A percentile compares a stretch with the other conserved stretches of the same genome.
These are phyloP conservation scores for Diaporthe nobilis DNA, from an alignment of 2,329 filamentous ascomycete species.

Conservation along the genomic window DNA sequence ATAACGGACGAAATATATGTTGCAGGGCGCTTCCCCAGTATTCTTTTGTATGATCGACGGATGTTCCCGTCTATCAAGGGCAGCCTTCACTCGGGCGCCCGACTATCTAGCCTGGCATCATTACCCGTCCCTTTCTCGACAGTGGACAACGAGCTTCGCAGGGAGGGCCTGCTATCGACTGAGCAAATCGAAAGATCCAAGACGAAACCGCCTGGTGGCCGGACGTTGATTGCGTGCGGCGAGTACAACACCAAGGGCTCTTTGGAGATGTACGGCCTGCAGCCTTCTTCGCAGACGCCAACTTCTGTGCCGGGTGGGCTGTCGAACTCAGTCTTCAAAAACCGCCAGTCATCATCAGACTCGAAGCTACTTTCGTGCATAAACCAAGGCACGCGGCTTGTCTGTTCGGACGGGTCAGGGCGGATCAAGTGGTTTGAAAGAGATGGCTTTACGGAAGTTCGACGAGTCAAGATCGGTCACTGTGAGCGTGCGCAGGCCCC, in stretches of 20 bases:
- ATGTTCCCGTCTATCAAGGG: constrained; percentile 84
- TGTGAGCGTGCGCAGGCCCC: constrained; percentile 62
- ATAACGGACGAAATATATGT: constrained; percentile 87
- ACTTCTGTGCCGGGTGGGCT: constrained; percentile 49
- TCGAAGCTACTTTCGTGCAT: constrained; percentile 87
- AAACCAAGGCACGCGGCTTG: constrained; percentile 85
- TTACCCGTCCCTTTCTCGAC: constrained; percentile 78
- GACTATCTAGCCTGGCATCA: constrained; percentile 80
- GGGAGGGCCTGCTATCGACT: constrained; percentile 67
- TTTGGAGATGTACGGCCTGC: constrained; percentile 85
- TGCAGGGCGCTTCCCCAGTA: constrained; percentile 88
- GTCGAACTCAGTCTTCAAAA: constrained; percentile 73
- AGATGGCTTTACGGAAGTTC: constrained; percentile 77
- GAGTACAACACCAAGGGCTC: constrained; percentile 94
- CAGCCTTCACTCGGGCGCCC: constrained; percentile 87
- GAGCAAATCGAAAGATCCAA: constrained; percentile 70
- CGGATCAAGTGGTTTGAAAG: constrained; percentile 92
- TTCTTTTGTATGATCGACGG: constrained; percentile 90
- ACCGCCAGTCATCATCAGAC: constrained; percentile 85
- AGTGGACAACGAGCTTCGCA: constrained; percentile 71
- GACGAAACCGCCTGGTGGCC: constrained; percentile 60
- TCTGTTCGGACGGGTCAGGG: constrained; percentile 87
- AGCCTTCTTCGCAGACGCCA: constrained; percentile 42
- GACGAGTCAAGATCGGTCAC: constrained; percentile 68
- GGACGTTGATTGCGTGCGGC: constrained; percentile 85